Evolutionary conservation across 208 protist species (phyloP).

Genomic region (Leishmania gerbilli): DNA sequence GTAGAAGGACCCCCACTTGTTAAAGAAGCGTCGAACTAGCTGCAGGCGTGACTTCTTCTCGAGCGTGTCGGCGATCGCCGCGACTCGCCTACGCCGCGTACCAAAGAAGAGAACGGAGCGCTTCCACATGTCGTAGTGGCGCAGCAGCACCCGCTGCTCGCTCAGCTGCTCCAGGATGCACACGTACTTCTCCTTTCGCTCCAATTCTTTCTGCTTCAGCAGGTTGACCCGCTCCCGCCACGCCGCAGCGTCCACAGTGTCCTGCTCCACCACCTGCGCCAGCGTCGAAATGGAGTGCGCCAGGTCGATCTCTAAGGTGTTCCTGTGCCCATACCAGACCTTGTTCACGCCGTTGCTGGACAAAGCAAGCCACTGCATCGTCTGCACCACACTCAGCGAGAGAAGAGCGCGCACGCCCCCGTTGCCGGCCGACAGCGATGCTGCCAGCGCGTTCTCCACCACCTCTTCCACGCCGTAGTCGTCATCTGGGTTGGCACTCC

Average conservation of each 20-base stretch:
- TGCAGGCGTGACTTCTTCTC: conserved; percentile 37
- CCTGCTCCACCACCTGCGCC: conserved; percentile 66
- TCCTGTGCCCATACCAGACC: conserved; percentile 83
- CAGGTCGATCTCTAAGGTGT: conserved; percentile 69
- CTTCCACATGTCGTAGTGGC: conserved; percentile 66
- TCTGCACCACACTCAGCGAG: conserved; percentile 63
- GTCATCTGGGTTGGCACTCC: conserved; percentile 84
- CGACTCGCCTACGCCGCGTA: conserved; percentile 7
- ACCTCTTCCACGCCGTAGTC: conserved; percentile 87
- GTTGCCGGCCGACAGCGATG: background rate
- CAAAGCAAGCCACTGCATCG: conserved; percentile 78
- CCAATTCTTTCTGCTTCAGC: conserved; percentile 59
- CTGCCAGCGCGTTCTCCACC: conserved; percentile 43
- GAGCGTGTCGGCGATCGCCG: conserved; percentile 33
- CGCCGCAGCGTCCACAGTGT: conserved; percentile 64
- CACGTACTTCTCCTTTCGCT: conserved; percentile 64
- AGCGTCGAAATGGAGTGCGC: conserved; percentile 51
- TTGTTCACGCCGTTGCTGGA: conserved; percentile 90
- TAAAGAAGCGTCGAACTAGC: conserved; percentile 58
- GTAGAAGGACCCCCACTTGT: conserved; percentile 70
- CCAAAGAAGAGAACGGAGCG: conserved; percentile 20
- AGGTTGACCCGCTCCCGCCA: conserved; percentile 62
- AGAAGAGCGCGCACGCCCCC: conserved; percentile 38
- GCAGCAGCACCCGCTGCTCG: conserved; percentile 57
- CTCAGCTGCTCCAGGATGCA: conserved; percentile 60